Evolutionary conservation across 1,139 yeast species (phyloP).

Genomic region (Kluyveromyces sp.): DNA sequence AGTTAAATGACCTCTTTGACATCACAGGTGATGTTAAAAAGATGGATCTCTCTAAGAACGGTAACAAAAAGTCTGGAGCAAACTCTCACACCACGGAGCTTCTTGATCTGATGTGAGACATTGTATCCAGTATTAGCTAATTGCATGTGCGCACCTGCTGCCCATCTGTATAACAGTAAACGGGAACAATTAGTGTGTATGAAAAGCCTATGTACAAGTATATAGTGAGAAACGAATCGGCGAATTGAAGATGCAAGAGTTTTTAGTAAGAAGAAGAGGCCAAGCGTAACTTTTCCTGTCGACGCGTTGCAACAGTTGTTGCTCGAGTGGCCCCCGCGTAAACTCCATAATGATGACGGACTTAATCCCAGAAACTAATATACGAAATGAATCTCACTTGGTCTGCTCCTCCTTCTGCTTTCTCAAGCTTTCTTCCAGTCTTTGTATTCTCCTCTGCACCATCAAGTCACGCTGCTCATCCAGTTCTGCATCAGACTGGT

Average conservation of each 20-base stretch:
- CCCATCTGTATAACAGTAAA: no score
- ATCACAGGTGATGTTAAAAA: constrained; percentile 18
- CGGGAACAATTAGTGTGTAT: not conserved
- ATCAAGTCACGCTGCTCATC: constrained; percentile 65
- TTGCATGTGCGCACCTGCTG: no score
- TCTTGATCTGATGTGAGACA: constrained; percentile 46
- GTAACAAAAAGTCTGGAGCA: constrained; percentile 7
- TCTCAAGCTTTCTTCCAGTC: constrained; percentile 19
- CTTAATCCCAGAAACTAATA: not conserved
- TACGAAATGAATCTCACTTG: not conserved
- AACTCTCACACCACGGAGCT: constrained; percentile 40
- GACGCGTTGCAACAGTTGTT: no score
- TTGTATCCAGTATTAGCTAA: no score
- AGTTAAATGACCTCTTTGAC: constrained; percentile 59
- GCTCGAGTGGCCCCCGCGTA: no score
- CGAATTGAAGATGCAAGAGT: not conserved
- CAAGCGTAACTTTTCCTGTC: no score
- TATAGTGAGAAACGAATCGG: not conserved
- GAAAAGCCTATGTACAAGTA: not conserved
- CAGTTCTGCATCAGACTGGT: constrained; percentile 53
- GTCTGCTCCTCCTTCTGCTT: constrained; percentile 11
- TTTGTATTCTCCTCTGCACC: constrained; percentile 48
- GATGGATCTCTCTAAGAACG: constrained; percentile 15
- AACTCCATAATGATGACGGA: no score
- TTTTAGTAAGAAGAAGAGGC: no score